Evolutionary conservation across 805 yeast species (phyloP), one percentile per base, ranked within the genome.

Genomic region (Metschnikowia lunata): DNA sequence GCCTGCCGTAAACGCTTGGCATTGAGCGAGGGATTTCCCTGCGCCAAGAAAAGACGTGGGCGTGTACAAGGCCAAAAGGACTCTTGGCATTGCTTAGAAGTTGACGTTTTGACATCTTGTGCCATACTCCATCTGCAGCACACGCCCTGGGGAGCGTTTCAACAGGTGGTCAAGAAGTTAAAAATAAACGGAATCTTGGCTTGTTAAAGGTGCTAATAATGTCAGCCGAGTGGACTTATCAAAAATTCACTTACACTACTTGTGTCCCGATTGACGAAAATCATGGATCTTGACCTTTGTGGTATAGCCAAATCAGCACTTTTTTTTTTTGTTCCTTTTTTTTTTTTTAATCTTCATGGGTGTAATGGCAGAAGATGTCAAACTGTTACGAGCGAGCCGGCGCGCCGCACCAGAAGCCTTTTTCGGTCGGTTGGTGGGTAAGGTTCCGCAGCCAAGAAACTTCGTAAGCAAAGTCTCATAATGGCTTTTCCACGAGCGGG

Each of bases 91-190:
- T 42, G 15, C 42, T 36, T 40, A 26, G 38, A 36, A 13, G 29
- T 45, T 48, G 51, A 48, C 51, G 42, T 45, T 36, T 45, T 48
- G 51, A 48, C 51, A 48, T 45, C 42, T 43, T 34, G 29, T 43
- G 46, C 46, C 46, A 43, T 42, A 42, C 45, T 33, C 32, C 37
- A 27, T 23, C 33, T 33, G 45, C 45, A 40, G 45, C 9, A 36
- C 32, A 37, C 37, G 32, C 43, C 28, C 23, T 18, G 23, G 23
- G 23, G 23, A 18, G 3, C 23, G 23, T 18, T 18, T 18, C 23
- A 18, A 18, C 23, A 18, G 5, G 23, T 5, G 5, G 23, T 18
- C 5, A 18, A 18, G 23, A 18, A 18, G 23, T 18, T 18, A 18
- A 18, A 18, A 18, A 18, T 18, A 18, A 18, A 18, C 23, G 5